Conservation (phyloP, 2,329 filamentous ascomycete genomes). For the Ustilaginoidea virens region DNA sequence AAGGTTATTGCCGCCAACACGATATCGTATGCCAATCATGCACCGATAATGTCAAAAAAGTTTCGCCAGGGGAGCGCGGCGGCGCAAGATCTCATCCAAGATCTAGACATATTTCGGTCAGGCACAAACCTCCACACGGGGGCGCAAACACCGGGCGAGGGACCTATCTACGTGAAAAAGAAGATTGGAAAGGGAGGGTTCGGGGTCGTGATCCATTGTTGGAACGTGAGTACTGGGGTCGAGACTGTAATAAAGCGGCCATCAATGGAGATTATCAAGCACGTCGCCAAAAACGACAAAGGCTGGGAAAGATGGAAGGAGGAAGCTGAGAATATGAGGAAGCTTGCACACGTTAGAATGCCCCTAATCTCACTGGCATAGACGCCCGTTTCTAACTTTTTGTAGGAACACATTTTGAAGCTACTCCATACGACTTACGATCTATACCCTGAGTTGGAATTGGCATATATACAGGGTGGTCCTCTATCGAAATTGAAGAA, state of each 20-base stretch:
- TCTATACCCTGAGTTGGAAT: slow-evolving; percentile 3
- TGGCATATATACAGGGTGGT: slow-evolving; percentile 7
- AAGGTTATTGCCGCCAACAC: slow-evolving; percentile 5
- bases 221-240: slow-evolving; percentile 10
- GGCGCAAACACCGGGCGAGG: slow-evolving; percentile 5
- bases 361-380: not conserved
- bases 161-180: slow-evolving; percentile 6
- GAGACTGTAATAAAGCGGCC: slow-evolving; percentile 11
- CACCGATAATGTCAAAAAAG: slow-evolving; percentile 7
- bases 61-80: slow-evolving; percentile 7
- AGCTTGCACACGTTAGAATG: slow-evolving; percentile 8
- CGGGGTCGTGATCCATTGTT: slow-evolving; percentile 8
- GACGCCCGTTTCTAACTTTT: slow-evolving; percentile 3
- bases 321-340: slow-evolving; percentile 10
- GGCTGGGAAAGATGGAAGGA: slow-evolving; percentile 5
- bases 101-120: slow-evolving; percentile 4
- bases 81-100: slow-evolving; percentile 5
- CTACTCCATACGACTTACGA: slow-evolving; percentile 2
- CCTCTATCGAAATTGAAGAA: slow-evolving; percentile 1
- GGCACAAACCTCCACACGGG: slow-evolving; percentile 5
- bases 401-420: slow-evolving; percentile 7
- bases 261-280: not conserved
- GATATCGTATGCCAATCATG: slow-evolving; percentile 6
- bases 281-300: not conserved
- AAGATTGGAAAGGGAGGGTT: slow-evolving; percentile 8